Base-by-base conservation (phyloP, 228 moss, liverwort and hornwort species). In the Sphagnum fallax region DNA sequence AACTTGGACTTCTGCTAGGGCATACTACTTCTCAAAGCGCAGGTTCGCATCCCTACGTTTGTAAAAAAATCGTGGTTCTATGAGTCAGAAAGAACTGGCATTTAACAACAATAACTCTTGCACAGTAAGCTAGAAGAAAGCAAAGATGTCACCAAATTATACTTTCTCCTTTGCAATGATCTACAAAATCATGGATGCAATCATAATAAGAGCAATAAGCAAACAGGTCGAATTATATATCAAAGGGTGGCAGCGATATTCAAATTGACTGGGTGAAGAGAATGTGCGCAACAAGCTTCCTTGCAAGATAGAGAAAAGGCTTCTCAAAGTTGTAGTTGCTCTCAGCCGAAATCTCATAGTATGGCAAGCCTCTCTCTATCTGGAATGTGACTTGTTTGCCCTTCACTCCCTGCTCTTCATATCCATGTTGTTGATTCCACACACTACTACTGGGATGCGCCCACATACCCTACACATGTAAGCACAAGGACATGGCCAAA, bases 251-350 rank as follows among this genome's bases (percentile, higher is more conserved):
- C 47, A 49, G 10, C 6, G 9, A 13, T 49, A 2, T 2, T 10
- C 49, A 18, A 65, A 49, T 2, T 8, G 14, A 9, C 65, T 4
- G 13, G 47, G 4, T 53, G 9, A 52, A 68, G 5, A n/a, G 53
- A 18, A 9, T 82, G 70, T 66, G 91, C 93, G 91, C 91, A 0
- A 91, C 93, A 63, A 94, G 85, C 76, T 94, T 91, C 74, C 93
- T 82, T 0, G 93, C 91, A 50, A 94, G 80, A 57, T 94, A 94
- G 4, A 94, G 82, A 76, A 87, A 94, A 0, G 91, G 93, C 83
- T 94, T 94, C 82, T 94, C 91, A 63, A 94, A 94, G 70, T 94
- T 94, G 79, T 94, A 94, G 69, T 94, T 94, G 68, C 87, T 89
- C 82, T 94, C 91, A 0, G 91, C 94, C 0, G 94, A 94, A 1